phyloP scores from a whole-genome alignment of 495 filamentous ascomycete species.

The Elasticomyces elasticus region DNA sequence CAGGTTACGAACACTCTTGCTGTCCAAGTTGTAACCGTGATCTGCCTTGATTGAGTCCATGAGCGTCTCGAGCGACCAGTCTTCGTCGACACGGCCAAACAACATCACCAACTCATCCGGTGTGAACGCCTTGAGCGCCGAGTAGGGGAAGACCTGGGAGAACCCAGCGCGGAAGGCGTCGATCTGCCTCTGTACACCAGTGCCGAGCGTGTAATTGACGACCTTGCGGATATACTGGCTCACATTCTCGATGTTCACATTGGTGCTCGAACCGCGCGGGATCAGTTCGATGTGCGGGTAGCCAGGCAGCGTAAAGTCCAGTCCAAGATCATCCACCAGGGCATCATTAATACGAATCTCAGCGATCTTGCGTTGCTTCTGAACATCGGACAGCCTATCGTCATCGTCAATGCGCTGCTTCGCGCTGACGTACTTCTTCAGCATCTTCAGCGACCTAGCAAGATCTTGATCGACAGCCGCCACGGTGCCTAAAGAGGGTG shows the following conservation, averaged over 20 bases:
- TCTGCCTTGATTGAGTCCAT: conserved; percentile 99
- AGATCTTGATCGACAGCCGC: conserved; percentile 81
- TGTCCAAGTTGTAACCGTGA: conserved; percentile 98
- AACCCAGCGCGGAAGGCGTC: conserved; percentile 89
- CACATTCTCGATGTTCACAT: conserved; percentile 83
- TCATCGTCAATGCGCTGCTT: conserved; percentile 75
- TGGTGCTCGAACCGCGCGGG: conserved; percentile 56
- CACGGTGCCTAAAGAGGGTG: conserved; percentile 83
- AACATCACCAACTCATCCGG: conserved; percentile 94
- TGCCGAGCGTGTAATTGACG: conserved; percentile 80
- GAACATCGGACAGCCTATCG: conserved; percentile 46
- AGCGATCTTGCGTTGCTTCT: conserved; percentile 59
- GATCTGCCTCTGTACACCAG: conserved; percentile 77
- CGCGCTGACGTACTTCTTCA: conserved; percentile 76
- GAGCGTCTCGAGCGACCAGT: conserved; percentile 94
- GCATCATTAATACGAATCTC: conserved; percentile 63
- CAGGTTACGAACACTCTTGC: conserved; percentile 88
- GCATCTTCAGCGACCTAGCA: conserved; percentile 71
- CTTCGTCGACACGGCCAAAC: conserved; percentile 88
- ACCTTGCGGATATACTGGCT: conserved; percentile 79
- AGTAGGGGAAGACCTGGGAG: conserved; percentile 92
- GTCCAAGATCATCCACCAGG: conserved; percentile 70
- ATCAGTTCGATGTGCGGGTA: conserved; percentile 84
- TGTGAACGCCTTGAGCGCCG: conserved; percentile 86
- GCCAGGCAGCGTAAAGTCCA: conserved; percentile 92